Conservation (phyloP, 257 asterid genomes). For the Echites panduratus region DNA sequence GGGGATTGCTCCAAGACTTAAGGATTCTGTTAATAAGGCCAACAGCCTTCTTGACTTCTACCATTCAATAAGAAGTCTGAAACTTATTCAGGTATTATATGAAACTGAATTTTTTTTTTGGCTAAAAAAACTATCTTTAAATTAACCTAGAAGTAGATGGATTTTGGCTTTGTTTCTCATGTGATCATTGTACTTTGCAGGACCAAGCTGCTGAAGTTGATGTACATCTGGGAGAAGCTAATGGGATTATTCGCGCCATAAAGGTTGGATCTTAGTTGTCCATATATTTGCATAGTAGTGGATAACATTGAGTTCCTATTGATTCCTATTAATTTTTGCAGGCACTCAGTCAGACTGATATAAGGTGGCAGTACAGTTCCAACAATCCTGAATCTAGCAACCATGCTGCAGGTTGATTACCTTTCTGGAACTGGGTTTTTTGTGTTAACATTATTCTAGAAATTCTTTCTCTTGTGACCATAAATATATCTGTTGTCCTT, state of each 20-base stretch:
- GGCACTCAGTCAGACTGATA: conserved; percentile 99
- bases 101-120: neutral
- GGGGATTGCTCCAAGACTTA: conserved; percentile 63
- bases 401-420: conserved; percentile 74
- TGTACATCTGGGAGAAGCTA: conserved; percentile 66
- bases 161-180: neutral
- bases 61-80: conserved; percentile 62
- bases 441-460: neutral
- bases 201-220: conserved; percentile 57
- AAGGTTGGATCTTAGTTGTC: conserved; percentile 42
- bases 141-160: neutral
- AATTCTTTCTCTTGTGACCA: neutral
- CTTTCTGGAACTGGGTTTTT: neutral
- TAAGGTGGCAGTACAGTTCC: conserved; percentile 90
- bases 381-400: conserved; percentile 79
- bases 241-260: conserved; percentile 55
- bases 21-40: conserved; percentile 48
- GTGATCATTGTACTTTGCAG: conserved; percentile 34
- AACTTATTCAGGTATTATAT: conserved; percentile 60
- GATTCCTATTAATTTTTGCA: conserved; percentile 27
- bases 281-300: neutral
- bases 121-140: neutral
- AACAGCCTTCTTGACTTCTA: conserved; percentile 68
- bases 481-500: neutral
- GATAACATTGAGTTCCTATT: conserved; percentile 12